Base-by-base conservation (phyloP, 805 yeast species). In the Saccharomyces kudriavzevii region DNA sequence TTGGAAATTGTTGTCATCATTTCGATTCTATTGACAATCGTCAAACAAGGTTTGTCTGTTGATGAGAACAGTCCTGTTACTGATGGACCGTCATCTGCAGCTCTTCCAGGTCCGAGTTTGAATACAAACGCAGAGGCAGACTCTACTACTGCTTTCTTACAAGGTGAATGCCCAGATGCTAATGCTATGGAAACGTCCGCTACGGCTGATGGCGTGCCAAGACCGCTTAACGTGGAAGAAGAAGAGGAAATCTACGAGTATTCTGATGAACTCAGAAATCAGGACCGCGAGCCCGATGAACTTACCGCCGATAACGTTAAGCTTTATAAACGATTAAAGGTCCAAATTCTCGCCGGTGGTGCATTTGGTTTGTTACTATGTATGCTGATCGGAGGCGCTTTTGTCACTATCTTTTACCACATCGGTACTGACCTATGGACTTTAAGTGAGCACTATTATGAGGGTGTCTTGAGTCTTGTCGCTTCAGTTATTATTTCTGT, bases 371-470 rank as follows among this genome's bases (percentile, higher is more conserved):
- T 90, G 20, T 59, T 78, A 0, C 70, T 87, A 1, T 89, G 97
- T 63, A 65, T 87, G 54, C 54, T 85, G 4, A 78, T 90, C 31
- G 97, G 97, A 3, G 80, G 84, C 3, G 67, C 80, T 0, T 86
- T 90, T 65, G 81, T 90, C 30, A 70, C 77, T 10, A 74, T 83
- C 4, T 90, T 90, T 68, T 89, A 89, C 63, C 65, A 83, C 47
- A 71, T 91, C 29, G 96, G 96, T 14, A 81, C 84, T 26, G 95
- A 90, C 70, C 72, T 88, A 52, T 90, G 97, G 97, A 80, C 91
- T 8, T 73, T 82, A 55, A 85, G 96, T 45, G 97, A 90, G 67
- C 82, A 94, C 62, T 76, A 88, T 51, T 90, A 96, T 87, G 97
- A 90, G 66, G 96, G 96, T 6, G 70, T 83, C 0, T 82, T 90